A percentile compares a stretch with the other conserved stretches of the same genome.
Evolutionary conservation across 2,329 filamentous ascomycete genomes (phyloP).

Genomic region (Trichoderma sp.): DNA sequence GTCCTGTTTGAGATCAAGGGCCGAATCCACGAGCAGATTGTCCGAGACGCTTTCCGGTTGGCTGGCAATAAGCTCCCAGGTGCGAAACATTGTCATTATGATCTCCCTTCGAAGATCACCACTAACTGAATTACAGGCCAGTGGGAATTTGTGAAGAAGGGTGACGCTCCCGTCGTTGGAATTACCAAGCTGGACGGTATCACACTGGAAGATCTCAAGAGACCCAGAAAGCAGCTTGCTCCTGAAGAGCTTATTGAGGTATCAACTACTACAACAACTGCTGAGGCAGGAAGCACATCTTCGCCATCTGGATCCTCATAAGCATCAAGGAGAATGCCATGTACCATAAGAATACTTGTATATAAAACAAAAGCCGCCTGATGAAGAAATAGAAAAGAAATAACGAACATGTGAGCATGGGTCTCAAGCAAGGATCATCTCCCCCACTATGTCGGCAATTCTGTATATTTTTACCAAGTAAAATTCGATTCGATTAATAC

Average conservation of each 20-base stretch:
- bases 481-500: not conserved
- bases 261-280: slow-evolving; percentile 36
- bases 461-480: not conserved
- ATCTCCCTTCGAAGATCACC: not conserved
- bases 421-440: not conserved
- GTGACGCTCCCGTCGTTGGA: slow-evolving; percentile 85
- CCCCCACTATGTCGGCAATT: not conserved
- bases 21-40: slow-evolving; percentile 90
- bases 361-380: slow-evolving; percentile 30
- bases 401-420: not conserved
- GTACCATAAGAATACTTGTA: slow-evolving; percentile 23
- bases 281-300: slow-evolving; percentile 37
- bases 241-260: slow-evolving; percentile 41
- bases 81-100: slow-evolving; percentile 43
- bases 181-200: slow-evolving; percentile 87
- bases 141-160: slow-evolving; percentile 94
- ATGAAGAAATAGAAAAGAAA: not conserved
- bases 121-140: slow-evolving; percentile 53
- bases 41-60: slow-evolving; percentile 87
- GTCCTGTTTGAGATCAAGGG: slow-evolving; percentile 92
- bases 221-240: slow-evolving; percentile 69
- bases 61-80: slow-evolving; percentile 94
- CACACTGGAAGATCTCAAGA: slow-evolving; percentile 80
- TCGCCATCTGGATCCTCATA: slow-evolving; percentile 35
- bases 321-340: slow-evolving; percentile 3